phyloP scores from a whole-genome alignment of 2,329 filamentous ascomycete genomes.

The Fusarium veterinarium region DNA sequence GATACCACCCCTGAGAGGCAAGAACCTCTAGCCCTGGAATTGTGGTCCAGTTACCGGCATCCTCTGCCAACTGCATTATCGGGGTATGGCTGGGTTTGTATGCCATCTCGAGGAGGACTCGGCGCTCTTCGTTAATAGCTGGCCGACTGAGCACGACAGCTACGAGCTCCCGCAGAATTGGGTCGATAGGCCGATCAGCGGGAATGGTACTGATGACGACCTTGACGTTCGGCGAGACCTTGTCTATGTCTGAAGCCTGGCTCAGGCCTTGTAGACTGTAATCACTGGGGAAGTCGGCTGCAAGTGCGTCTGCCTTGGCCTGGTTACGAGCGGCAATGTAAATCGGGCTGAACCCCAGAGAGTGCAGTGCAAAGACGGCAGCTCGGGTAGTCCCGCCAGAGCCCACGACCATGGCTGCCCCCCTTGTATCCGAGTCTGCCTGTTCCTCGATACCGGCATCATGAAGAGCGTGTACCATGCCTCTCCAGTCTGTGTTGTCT shows the following conservation, averaged over 20 bases:
- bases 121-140: constrained; percentile 52
- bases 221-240: constrained; percentile 61
- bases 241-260: constrained; percentile 59
- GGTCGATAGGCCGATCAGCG: constrained; percentile 85
- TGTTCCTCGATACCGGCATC: constrained; percentile 69
- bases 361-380: constrained; percentile 87
- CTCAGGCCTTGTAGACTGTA: constrained; percentile 77
- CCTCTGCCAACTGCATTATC: constrained; percentile 84
- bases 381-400: constrained; percentile 93
- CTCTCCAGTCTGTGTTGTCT: constrained; percentile 95
- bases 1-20: constrained; percentile 88
- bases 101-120: constrained; percentile 91
- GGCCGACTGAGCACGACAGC: constrained; percentile 60
- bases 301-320: constrained; percentile 74
- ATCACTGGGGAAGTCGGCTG: constrained; percentile 75
- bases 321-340: constrained; percentile 85
- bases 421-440: constrained; percentile 60
- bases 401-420: constrained; percentile 86
- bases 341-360: constrained; percentile 85
- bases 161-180: constrained; percentile 74
- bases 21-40: constrained; percentile 91
- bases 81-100: constrained; percentile 89
- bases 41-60: constrained; percentile 78
- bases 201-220: constrained; percentile 93
- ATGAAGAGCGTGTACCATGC: constrained; percentile 85